These are phyloP conservation scores for Aspergillus sparsus DNA, from an alignment of 495 filamentous ascomycete genomes.

Conservation along the genomic window DNA sequence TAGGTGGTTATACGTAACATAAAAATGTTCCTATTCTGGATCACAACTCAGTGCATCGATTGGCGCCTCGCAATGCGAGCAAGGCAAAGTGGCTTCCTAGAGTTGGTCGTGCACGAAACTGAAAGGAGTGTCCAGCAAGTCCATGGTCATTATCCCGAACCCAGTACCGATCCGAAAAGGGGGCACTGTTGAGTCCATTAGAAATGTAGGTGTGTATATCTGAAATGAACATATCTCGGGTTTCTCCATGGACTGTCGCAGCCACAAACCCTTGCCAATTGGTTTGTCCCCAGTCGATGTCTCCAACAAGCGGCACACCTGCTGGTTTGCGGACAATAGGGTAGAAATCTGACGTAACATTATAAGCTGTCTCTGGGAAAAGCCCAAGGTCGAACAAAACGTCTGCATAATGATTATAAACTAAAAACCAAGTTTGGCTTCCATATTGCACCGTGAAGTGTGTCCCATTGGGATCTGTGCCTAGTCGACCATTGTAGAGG, in stretches of 20 bases:
- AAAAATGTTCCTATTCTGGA: not conserved
- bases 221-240: slow-evolving; percentile 32
- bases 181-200: slow-evolving; percentile 41
- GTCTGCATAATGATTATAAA: slow-evolving; percentile 45
- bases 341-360: slow-evolving; percentile 38
- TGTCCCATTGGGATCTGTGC: slow-evolving; percentile 35
- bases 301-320: slow-evolving; percentile 36
- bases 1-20: not conserved
- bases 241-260: slow-evolving; percentile 27
- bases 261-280: slow-evolving; percentile 42
- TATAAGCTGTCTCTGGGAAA: slow-evolving; percentile 38
- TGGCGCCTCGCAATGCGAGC: slow-evolving; percentile 27
- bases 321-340: slow-evolving; percentile 29
- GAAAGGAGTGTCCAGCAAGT: slow-evolving; percentile 26
- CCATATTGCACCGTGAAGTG: slow-evolving; percentile 44
- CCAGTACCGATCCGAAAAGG: slow-evolving; percentile 43
- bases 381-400: slow-evolving; percentile 38
- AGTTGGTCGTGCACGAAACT: slow-evolving; percentile 42
- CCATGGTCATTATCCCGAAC: slow-evolving; percentile 29
- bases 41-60: slow-evolving; percentile 1
- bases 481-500: slow-evolving; percentile 42
- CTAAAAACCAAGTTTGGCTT: slow-evolving; percentile 36
- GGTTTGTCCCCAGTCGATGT: slow-evolving; percentile 40
- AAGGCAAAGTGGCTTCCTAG: slow-evolving; percentile 47
- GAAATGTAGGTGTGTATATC: slow-evolving; percentile 41